These are phyloP conservation scores for Lasiodiplodia theobromae DNA, from an alignment of 2,329 filamentous ascomycete genomes.

Conservation along the genomic window DNA sequence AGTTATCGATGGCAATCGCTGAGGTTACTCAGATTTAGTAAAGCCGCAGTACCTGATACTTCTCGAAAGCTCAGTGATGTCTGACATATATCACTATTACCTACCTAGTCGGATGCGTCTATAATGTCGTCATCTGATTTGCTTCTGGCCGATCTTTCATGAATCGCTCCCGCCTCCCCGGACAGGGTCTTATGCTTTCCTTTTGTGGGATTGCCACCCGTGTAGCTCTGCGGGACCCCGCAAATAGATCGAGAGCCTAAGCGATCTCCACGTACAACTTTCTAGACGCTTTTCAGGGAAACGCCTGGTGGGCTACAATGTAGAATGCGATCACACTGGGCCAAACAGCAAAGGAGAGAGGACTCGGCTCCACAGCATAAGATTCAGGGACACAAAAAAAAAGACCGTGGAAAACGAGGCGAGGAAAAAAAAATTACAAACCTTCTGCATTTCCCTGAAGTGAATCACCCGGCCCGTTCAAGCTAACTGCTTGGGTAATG, in stretches of 20 bases:
- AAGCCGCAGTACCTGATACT: slow-evolving; percentile 53
- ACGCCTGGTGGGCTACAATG: too few relatives aligned
- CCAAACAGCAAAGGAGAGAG: too few relatives aligned
- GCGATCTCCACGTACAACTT: too few relatives aligned
- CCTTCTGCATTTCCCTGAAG: neutral
- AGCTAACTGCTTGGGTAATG: too few relatives aligned
- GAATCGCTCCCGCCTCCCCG: slow-evolving; percentile 54
- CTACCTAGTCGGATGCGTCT: neutral
- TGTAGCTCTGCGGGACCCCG: slow-evolving; percentile 47
- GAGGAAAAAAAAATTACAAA: too few relatives aligned
- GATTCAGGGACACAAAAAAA: too few relatives aligned
- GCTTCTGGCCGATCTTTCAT: slow-evolving; percentile 52
- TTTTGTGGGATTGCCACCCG: slow-evolving; percentile 55
- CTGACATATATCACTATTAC: slow-evolving; percentile 37
- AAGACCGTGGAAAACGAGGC: too few relatives aligned
- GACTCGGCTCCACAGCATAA: too few relatives aligned
- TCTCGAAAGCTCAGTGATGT: slow-evolving; percentile 50
- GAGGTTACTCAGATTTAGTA: slow-evolving; percentile 57
- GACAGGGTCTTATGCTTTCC: slow-evolving; percentile 47
- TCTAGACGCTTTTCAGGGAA: neutral
- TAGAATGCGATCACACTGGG: too few relatives aligned
- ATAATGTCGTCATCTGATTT: neutral
- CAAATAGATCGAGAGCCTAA: neutral
- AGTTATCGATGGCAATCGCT: slow-evolving; percentile 47
- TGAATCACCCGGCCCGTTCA: too few relatives aligned